Base-by-base conservation (phyloP, 192 early-diverging fungal genomes). In the Linnemannia zychae region DNA sequence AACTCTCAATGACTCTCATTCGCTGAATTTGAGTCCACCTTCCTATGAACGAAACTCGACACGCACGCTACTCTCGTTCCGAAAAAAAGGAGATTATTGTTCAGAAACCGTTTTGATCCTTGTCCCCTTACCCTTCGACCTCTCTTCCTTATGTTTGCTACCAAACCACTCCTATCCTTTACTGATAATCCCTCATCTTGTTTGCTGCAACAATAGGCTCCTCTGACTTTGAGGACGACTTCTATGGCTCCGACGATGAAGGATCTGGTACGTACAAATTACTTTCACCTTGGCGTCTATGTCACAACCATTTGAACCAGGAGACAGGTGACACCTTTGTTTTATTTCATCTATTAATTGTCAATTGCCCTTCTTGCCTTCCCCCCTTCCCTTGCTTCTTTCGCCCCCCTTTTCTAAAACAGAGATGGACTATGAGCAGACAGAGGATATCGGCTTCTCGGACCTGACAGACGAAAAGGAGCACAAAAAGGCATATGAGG, bases 401-500 rank as follows among this genome's bases (percentile, higher is more conserved):
- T 6, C n/a, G 22, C 4, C 52, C 53, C 57, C 24, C 57, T 31
- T 63, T 38, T 57, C 47, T 46, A 18, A 37, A 16, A 28, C 31
- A 80, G 82, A 81, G 36, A 72, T 81, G 66, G 80, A 86, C 22
- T 92, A 93, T 33, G 90, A 92, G 31, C 80, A 87, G 31, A 40
- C 82, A 40, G 91, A 87, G 17, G 93, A 92, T 67, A 71, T 89
- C 31, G 91, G 75, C 2, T 94, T 94, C 80, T 84, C 79, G 13
- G 90, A 91, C 33, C 90, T 91, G 22, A 80, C 93, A 40, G 80
- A 88, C 18, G 92, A 92, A 46, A 88, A 89, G 72, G 88, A 92
- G 72, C 80, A 83, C 12, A 91, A 90, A 72, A 91, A 91, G 75
- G 84, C 79, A 20, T 95, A 95, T 82, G 88, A 96, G 78, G 93